phyloP scores from a whole-genome alignment of 352 stramenopile genomes.

The Pythium volutum region DNA sequence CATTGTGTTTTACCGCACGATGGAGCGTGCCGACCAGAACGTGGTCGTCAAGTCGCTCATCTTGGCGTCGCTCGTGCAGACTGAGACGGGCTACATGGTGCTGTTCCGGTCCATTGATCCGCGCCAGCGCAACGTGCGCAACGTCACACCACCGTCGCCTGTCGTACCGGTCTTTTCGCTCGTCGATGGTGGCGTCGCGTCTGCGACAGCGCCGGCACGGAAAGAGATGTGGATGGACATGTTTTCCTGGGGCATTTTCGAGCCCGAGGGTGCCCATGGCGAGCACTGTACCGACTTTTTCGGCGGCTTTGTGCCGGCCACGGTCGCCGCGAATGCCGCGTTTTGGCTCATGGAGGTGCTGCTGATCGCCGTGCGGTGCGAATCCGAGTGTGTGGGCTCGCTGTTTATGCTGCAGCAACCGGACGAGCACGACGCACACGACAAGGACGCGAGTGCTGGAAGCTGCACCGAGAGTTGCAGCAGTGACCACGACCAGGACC shows the following conservation, averaged over 20 bases:
- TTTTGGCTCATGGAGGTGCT: constrained; percentile 75
- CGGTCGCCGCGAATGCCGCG: constrained; percentile 41
- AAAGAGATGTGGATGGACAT: constrained; percentile 50
- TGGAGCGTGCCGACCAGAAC: constrained; percentile 39
- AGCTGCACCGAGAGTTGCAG: neutral
- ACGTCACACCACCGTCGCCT: constrained; percentile 8
- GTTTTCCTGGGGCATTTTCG: constrained; percentile 67
- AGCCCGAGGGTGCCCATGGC: constrained; percentile 29
- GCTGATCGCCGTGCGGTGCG: constrained; percentile 61
- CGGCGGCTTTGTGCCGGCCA: constrained; percentile 48
- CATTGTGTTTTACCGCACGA: constrained; percentile 63
- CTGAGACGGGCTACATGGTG: constrained; percentile 55
- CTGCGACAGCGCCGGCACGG: neutral
- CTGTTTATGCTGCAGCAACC: constrained; percentile 41
- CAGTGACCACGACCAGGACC: constrained; percentile 7
- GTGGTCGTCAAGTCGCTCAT: constrained; percentile 53
- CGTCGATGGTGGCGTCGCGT: neutral
- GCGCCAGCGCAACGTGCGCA: constrained; percentile 17
- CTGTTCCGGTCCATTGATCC: constrained; percentile 64
- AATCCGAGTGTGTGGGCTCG: constrained; percentile 54
- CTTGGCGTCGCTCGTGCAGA: constrained; percentile 50
- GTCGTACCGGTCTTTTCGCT: constrained; percentile 15
- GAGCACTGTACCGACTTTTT: constrained; percentile 62
- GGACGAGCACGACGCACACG: constrained; percentile 4
- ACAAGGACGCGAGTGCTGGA: neutral